These are phyloP conservation scores for Rhodamnia argentea DNA, from an alignment of 345 rosid genomes.

Conservation along the genomic window DNA sequence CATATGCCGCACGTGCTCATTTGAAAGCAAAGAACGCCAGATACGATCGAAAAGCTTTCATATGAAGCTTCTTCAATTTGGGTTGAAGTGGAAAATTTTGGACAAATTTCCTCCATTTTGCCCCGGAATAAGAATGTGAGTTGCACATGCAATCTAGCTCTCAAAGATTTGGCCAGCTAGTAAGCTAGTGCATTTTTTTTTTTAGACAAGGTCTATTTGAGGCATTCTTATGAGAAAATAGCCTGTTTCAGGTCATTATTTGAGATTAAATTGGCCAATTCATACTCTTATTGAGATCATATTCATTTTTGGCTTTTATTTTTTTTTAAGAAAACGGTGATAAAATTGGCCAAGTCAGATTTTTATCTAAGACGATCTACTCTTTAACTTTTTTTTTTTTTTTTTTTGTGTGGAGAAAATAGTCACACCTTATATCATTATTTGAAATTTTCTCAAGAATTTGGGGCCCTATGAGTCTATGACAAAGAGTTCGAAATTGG, in stretches of 20 bases:
- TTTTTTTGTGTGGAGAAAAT: neutral
- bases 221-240: neutral
- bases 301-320: rapidly evolving
- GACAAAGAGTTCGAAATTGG: neutral
- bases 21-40: neutral
- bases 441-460: neutral
- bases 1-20: neutral
- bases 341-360: neutral
- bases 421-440: neutral
- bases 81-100: neutral
- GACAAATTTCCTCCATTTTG: neutral
- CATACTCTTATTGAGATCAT: rapidly evolving
- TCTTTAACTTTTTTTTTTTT: neutral
- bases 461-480: no score
- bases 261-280: neutral
- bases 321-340: rapidly evolving
- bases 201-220: neutral
- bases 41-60: neutral
- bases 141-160: neutral
- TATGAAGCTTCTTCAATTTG: neutral
- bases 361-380: rapidly evolving
- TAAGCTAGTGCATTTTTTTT: neutral
- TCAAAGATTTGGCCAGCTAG: neutral
- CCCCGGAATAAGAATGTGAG: neutral
- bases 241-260: rapidly evolving